Evolutionary conservation across 192 early-diverging fungal species (phyloP).

Genomic region (Phycomyces blakesleeanus): DNA sequence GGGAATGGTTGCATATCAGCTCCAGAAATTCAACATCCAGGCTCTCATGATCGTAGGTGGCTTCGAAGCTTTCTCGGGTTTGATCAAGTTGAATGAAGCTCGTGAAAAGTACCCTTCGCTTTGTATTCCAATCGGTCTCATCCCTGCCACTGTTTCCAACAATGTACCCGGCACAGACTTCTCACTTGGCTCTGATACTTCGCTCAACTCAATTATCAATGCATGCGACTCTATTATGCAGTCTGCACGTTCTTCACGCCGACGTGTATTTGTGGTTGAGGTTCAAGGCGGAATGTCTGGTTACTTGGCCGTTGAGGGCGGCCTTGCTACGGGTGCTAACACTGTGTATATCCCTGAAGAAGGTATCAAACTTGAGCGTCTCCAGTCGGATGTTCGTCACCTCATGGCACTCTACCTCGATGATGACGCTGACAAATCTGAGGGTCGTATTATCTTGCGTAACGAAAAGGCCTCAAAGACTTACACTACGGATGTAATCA

Average conservation of each 20-base stretch:
- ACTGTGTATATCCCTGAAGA: conserved; percentile 93
- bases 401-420: conserved; percentile 69
- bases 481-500: conserved; percentile 88
- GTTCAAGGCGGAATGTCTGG: conserved; percentile 94
- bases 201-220: conserved; percentile 88
- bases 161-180: conserved; percentile 97
- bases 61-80: conserved; percentile 86
- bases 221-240: conserved; percentile 89
- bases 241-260: conserved; percentile 84
- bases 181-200: conserved; percentile 90
- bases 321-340: conserved; percentile 79
- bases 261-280: conserved; percentile 95
- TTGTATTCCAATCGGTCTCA: conserved; percentile 87
- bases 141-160: conserved; percentile 95
- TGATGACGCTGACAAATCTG: conserved; percentile 64
- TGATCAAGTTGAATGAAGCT: conserved; percentile 67
- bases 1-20: conserved; percentile 85
- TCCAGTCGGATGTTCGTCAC: conserved; percentile 84
- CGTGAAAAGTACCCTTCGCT: conserved; percentile 84
- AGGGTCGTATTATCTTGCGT: conserved; percentile 86
- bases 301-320: conserved; percentile 83
- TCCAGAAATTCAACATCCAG: conserved; percentile 90
- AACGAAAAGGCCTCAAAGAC: conserved; percentile 70
- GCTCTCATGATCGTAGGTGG: conserved; percentile 89
- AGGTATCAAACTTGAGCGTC: conserved; percentile 70